Evolutionary conservation across 2,329 filamentous ascomycete species (phyloP), one percentile per base, ranked within the genome.

Genomic region (Sphaerulina musiva): DNA sequence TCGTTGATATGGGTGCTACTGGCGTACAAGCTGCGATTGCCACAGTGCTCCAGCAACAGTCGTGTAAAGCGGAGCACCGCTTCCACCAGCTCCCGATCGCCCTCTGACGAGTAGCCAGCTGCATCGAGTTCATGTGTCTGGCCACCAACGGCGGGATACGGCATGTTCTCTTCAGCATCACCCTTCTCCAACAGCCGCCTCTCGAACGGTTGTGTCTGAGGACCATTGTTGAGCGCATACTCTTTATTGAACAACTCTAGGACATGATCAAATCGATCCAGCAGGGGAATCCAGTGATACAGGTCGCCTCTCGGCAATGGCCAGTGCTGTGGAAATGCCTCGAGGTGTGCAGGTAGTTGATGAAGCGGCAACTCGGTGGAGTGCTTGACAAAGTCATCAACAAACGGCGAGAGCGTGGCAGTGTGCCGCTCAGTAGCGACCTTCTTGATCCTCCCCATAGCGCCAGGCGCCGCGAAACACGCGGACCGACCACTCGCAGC

Each of bases 241-340:
- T 83, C 84, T 53, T 81, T 78, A 70, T 85, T 89, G 69, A 95
- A 90, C 39, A 82, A 77, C 64, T 95, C 89, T 40, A 98, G 76
- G 60, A 97, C 84, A 66, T 81, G 82, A 72, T 98, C 93, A 72
- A 98, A 97, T 54, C 90, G 85, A 71, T 98, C 95, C 56, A 98
- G 75, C 23, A 95, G 80, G 29, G 88, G 85, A 62, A 98, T 96
- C 95, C 95, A 98, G 77, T 98, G 92, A 70, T 97, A 97, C 31
- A 97, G 77, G 70, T 98, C 93, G 57, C 93, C 95, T 70, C 92
- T 83, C 39, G 92, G 92, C 67, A 97, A 95, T 2, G 91, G 90
- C 93, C 93, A 98, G 79, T 85, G 79, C 60, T 85, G 84, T 55
- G 92, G 90, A 69, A 97, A 97, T 53, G 80, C 81, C 64, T 80